A percentile compares a stretch with the other conserved stretches of the same genome.
Conservation (phyloP, 257 asterid species). For the Nicotiana tomentosiformis region DNA sequence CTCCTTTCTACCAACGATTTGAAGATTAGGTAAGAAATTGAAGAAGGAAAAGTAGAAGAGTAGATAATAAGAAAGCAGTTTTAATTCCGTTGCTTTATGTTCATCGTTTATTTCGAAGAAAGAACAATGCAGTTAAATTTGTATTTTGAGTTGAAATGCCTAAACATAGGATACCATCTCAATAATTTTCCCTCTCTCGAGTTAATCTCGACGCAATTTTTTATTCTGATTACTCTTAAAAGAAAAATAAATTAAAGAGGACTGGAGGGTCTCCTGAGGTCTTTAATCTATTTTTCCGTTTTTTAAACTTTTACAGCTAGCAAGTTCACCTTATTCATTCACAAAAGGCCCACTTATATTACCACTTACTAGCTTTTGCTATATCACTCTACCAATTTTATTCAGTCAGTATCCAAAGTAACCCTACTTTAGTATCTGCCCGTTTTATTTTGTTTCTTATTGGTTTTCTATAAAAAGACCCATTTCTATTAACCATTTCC, state of each 20-base stretch:
- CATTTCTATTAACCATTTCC: neutral
- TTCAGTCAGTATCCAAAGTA: neutral
- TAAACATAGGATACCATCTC: no score
- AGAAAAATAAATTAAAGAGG: neutral
- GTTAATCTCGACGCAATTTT: no score
- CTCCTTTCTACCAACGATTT: neutral
- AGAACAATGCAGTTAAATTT: no score
- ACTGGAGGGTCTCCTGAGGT: neutral
- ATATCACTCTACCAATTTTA: neutral
- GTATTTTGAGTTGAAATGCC: no score
- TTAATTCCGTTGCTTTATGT: no score
- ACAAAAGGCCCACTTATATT: neutral
- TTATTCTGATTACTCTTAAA: no score
- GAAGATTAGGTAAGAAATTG: no score
- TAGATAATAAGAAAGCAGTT: no score
- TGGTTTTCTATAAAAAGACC: constrained; percentile 12
- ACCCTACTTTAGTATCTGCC: neutral
- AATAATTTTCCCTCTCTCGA: no score
- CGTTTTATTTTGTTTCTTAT: neutral
- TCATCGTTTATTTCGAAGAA: no score
- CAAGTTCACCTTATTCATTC: neutral
- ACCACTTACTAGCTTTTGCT: no score
- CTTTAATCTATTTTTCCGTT: neutral
- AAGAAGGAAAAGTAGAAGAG: no score
- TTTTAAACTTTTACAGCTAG: neutral